These are phyloP conservation scores for Saccharomyces hybrid DNA, from an alignment of 1,139 yeast species.

Conservation along the genomic window DNA sequence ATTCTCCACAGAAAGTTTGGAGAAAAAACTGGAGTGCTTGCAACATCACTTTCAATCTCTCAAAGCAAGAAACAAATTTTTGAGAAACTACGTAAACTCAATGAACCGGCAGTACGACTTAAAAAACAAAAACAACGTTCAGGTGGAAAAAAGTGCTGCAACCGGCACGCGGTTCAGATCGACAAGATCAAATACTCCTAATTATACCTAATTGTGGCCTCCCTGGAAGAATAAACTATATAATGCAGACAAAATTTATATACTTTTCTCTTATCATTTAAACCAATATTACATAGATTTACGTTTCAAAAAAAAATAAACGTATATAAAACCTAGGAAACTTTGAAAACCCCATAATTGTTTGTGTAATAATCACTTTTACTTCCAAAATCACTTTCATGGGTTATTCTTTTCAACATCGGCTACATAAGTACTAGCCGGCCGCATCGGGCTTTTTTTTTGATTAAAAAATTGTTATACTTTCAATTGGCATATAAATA, in stretches of 20 bases:
- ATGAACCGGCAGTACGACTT: constrained; percentile 18
- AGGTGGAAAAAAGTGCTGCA: constrained; percentile 5
- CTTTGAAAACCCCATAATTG: background rate
- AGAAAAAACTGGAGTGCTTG: constrained; percentile 8
- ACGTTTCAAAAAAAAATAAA: no score
- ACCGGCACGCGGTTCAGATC: constrained; percentile 12
- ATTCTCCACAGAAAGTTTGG: constrained; percentile 25
- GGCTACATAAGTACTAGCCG: background rate
- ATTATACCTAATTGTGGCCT: constrained; percentile 14
- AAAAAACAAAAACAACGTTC: constrained; percentile 4
- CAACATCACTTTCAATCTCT: constrained; percentile 10
- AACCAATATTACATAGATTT: background rate
- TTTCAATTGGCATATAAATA: background rate
- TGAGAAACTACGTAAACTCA: constrained; percentile 17
- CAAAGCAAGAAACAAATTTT: constrained; percentile 16
- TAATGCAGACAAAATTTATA: background rate
- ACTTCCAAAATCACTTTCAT: no score
- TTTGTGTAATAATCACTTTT: background rate
- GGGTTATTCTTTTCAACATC: background rate
- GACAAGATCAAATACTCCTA: constrained; percentile 22
- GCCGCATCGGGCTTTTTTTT: background rate
- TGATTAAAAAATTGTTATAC: background rate
- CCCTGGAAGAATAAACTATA: background rate
- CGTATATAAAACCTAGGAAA: no score
- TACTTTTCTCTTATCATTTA: background rate